Conservation (phyloP, 2,329 filamentous ascomycete species). For the Aspergillus ochraceoroseus region DNA sequence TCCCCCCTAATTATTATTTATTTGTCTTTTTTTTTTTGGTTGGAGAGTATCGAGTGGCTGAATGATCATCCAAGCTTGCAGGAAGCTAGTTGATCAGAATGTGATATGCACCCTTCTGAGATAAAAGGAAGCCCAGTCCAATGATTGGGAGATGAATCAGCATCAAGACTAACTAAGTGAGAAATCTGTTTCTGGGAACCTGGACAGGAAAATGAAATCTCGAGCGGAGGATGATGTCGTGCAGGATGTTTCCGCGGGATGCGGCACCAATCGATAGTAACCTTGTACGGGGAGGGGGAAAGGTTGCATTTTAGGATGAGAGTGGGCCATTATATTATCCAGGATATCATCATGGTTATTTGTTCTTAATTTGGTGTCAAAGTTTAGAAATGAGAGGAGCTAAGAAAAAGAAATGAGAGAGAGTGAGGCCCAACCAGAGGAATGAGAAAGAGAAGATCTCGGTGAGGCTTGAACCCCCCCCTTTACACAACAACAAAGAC, state of each 20-base stretch:
- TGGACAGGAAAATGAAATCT: slow-evolving; percentile 7
- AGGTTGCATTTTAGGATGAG: slow-evolving; percentile 21
- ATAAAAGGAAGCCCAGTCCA: slow-evolving; percentile 18
- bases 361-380: not conserved
- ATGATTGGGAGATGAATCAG: slow-evolving; percentile 17
- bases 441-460: no score
- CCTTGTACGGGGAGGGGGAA: slow-evolving; percentile 19
- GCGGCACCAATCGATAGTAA: slow-evolving; percentile 22
- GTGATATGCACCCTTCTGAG: slow-evolving; percentile 20
- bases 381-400: no score
- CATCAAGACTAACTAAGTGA: slow-evolving; percentile 13
- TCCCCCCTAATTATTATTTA: slow-evolving; percentile 4
- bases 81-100: slow-evolving; percentile 31
- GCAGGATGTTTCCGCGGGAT: slow-evolving; percentile 24
- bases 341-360: not conserved
- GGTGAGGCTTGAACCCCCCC: no score
- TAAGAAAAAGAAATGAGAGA: no score
- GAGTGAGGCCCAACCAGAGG: not conserved
- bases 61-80: slow-evolving; percentile 29
- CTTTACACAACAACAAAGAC: no score
- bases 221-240: slow-evolving; percentile 21
- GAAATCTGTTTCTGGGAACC: slow-evolving; percentile 13
- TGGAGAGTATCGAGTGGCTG: slow-evolving; percentile 21
- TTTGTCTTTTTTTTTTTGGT: slow-evolving; percentile 7
- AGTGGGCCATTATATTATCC: not conserved